phyloP scores from a whole-genome alignment of 768 basidiomycete genomes.

The Boletus tylopilopsis region DNA sequence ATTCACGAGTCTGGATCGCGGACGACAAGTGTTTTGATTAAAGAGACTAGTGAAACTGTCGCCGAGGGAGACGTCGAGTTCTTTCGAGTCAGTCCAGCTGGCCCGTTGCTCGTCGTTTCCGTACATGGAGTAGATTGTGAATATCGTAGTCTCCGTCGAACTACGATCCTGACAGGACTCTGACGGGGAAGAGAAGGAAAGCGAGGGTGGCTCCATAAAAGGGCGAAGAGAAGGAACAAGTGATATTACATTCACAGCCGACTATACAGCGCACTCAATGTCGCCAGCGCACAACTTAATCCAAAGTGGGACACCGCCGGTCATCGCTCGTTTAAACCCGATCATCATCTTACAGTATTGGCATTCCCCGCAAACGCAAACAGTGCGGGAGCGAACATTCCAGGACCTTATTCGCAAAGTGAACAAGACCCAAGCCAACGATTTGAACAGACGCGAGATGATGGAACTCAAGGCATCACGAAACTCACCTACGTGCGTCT shows the following conservation, averaged over 20 bases:
- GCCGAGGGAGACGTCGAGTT: slow-evolving; percentile 33
- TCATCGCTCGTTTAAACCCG: neutral
- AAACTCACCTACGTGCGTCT: slow-evolving; percentile 93
- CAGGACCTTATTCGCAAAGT: slow-evolving; percentile 95
- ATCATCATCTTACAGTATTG: neutral
- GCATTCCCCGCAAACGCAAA: neutral
- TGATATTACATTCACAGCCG: no score
- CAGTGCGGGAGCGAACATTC: slow-evolving; percentile 95
- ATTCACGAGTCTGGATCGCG: slow-evolving; percentile 22
- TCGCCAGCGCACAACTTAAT: neutral
- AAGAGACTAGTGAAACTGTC: slow-evolving; percentile 34
- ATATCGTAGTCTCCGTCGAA: slow-evolving; percentile 72
- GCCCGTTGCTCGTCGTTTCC: no score
- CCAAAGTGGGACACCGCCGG: no score
- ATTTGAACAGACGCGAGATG: slow-evolving; percentile 90
- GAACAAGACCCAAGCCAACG: slow-evolving; percentile 91
- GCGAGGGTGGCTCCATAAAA: slow-evolving; percentile 40
- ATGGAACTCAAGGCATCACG: slow-evolving; percentile 97
- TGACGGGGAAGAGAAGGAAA: slow-evolving; percentile 32
- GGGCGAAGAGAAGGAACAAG: neutral
- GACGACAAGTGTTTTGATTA: slow-evolving; percentile 26
- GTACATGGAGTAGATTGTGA: no score
- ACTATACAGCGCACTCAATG: no score
- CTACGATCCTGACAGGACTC: slow-evolving; percentile 37
- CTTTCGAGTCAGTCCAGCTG: no score